Conservation (phyloP, 768 basidiomycete species). For the Trametes sanguinea region DNA sequence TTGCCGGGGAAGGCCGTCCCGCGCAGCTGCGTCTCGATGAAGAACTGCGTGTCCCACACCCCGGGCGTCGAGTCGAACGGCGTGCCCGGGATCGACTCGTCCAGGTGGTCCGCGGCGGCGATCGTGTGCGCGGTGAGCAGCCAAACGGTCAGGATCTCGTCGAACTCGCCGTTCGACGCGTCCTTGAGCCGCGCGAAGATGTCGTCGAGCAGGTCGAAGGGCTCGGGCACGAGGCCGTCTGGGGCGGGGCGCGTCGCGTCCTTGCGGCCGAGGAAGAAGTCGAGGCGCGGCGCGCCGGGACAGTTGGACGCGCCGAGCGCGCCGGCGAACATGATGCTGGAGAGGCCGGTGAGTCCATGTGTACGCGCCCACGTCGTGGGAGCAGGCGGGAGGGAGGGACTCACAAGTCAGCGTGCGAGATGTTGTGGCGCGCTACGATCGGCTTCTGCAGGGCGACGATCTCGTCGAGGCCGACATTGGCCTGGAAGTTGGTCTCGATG, state of each 20-base stretch:
- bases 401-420: conserved; percentile 51
- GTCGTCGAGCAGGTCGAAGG: conserved; percentile 24
- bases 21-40: conserved; percentile 31
- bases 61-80: conserved; percentile 32
- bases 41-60: conserved; percentile 33
- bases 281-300: conserved; percentile 40
- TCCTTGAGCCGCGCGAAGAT: conserved; percentile 26
- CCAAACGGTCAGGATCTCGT: conserved; percentile 22
- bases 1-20: conserved; percentile 31
- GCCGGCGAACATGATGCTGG: conserved; percentile 40
- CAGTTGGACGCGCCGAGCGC: conserved; percentile 41
- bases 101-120: conserved; percentile 28
- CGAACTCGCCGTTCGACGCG: conserved; percentile 20
- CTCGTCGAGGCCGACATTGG: conserved; percentile 15
- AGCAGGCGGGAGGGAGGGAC: conserved; percentile 11
- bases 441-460: conserved; percentile 35
- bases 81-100: conserved; percentile 27
- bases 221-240: conserved; percentile 16
- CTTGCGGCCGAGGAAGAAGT: conserved; percentile 37
- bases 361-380: too few species aligned
- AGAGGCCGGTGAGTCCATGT: not conserved
- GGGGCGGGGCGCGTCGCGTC: conserved; percentile 18
- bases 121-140: conserved; percentile 27
- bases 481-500: conserved; percentile 22
- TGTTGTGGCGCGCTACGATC: conserved; percentile 40